These are phyloP conservation scores for Cerioporus squamosus DNA, from an alignment of 1,284 basidiomycete genomes.

Conservation along the genomic window DNA sequence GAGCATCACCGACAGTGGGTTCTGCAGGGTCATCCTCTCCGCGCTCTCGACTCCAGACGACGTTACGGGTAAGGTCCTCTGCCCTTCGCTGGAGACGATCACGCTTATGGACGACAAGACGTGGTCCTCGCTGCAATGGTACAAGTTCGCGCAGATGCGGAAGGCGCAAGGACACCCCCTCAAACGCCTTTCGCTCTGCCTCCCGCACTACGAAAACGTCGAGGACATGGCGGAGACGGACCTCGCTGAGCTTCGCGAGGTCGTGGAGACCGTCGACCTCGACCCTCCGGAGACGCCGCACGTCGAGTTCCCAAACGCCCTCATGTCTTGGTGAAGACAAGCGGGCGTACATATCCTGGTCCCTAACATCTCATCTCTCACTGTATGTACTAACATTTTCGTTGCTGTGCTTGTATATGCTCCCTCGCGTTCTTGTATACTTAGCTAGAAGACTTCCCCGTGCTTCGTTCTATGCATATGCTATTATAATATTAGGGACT, in stretches of 20 bases:
- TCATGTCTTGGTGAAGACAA: conserved; percentile 15
- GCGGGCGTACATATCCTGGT: not conserved
- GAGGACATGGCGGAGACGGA: conserved; percentile 36
- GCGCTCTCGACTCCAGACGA: conserved; percentile 29
- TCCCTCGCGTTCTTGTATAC: conserved; percentile 14
- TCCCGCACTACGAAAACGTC: conserved; percentile 36
- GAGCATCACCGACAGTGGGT: conserved; percentile 33
- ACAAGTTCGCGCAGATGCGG: conserved; percentile 30
- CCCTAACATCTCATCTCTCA: not conserved
- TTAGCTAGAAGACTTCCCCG: conserved; percentile 1
- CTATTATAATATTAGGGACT: conserved; percentile 18
- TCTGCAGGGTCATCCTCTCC: conserved; percentile 32
- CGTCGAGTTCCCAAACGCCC: conserved; percentile 24
- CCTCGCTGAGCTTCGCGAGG: conserved; percentile 28
- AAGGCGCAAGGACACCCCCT: conserved; percentile 28
- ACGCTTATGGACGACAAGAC: conserved; percentile 34
- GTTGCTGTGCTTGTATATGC: not conserved
- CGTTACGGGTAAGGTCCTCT: conserved; percentile 27
- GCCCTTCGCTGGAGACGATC: conserved; percentile 32
- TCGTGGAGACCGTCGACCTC: conserved; percentile 34
- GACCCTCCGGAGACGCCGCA: conserved; percentile 28
- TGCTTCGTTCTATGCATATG: conserved; percentile 2
- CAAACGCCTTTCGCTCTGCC: conserved; percentile 32
- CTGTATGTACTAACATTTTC: conserved; percentile 1
- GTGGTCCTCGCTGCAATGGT: conserved; percentile 37